Base-by-base conservation (phyloP, 1,139 yeast genomes). In the Yamadazyma spencermartinsiae region DNA sequence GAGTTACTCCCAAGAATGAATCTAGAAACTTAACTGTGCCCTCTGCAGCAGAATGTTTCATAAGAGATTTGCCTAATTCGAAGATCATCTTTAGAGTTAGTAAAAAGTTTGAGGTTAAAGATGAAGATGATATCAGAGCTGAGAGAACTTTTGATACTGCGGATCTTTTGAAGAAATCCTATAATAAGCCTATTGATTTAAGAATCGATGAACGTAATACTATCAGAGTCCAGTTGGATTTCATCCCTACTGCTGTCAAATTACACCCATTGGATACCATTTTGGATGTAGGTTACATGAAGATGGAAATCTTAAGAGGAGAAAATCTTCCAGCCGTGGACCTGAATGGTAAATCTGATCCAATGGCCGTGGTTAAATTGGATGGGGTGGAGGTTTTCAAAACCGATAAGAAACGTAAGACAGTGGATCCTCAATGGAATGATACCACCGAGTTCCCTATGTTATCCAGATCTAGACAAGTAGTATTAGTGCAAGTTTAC, bases 281-380 rank as follows among this genome's bases (percentile, higher is more conserved):
- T 41, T 58, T 71, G 49, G 90, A 85, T 56, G 84, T 86, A 24
- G 94, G 94, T 50, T 50, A 65, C 12, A 58, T 84, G 38, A 67
- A 71, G 38, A 58, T 85, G 49, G 80, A 79, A 31, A 63, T 85
- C 38, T 52, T 80, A 30, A 69, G 76, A 34, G 92, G 80, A 15
- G 68, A 68, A 19, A 61, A 69, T 40, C 60, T 85, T 44, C 58
- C 59, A 37, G 60, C 88, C 12, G 83, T 77, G 34, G 94, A 85
- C 55, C 63, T 77, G 42, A 82, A 82, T 52, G 92, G 92, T 42
- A 81, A 80, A 50, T 80, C 90, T 4, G 94, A 85, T 65, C 92
- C 94, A 41, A 76, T 70, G 52, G 74, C 73, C 35, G 61, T 61
- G 12, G 58, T 84, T 19, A 65, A 59, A 35, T 56, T 82, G 26